Conservation (phyloP, 1,139 yeast species). For the Candida tetrigidarum region DNA sequence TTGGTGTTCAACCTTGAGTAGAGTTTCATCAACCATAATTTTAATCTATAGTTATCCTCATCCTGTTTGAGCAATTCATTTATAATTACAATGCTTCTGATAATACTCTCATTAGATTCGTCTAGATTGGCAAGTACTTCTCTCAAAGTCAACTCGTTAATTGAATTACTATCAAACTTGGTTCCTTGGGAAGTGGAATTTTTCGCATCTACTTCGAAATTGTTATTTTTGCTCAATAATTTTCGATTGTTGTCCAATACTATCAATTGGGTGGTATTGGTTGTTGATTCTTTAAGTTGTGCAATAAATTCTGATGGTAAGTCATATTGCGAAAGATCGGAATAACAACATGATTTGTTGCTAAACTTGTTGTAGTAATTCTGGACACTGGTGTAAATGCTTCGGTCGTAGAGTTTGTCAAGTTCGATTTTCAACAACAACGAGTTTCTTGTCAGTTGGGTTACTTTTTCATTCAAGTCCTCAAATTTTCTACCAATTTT, state of each 20-base stretch:
- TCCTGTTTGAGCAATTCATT: constrained; percentile 55
- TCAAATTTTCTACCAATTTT: constrained; percentile 30
- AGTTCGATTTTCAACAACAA: constrained; percentile 57
- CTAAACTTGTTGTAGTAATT: constrained; percentile 50
- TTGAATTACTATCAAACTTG: constrained; percentile 34
- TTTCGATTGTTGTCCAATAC: constrained; percentile 55
- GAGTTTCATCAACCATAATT: constrained; percentile 71
- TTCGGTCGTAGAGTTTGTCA: constrained; percentile 25
- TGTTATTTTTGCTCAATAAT: constrained; percentile 29
- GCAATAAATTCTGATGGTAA: constrained; percentile 17
- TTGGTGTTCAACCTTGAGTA: constrained; percentile 64
- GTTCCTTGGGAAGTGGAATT: constrained; percentile 15
- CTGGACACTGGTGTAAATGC: constrained; percentile 29
- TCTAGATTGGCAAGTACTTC: constrained; percentile 37
- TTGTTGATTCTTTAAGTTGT: constrained; percentile 16
- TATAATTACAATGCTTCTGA: constrained; percentile 45
- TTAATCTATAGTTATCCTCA: constrained; percentile 65
- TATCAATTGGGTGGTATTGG: constrained; percentile 34
- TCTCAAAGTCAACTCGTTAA: constrained; percentile 65
- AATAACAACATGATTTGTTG: constrained; percentile 61
- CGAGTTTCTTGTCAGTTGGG: constrained; percentile 54
- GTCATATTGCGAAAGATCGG: constrained; percentile 53
- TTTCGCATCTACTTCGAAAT: constrained; percentile 39
- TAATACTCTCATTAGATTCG: constrained; percentile 16
- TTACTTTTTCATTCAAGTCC: constrained; percentile 28